Evolutionary conservation across 495 filamentous ascomycete species (phyloP).

Genomic region (Penicillium fimorum): DNA sequence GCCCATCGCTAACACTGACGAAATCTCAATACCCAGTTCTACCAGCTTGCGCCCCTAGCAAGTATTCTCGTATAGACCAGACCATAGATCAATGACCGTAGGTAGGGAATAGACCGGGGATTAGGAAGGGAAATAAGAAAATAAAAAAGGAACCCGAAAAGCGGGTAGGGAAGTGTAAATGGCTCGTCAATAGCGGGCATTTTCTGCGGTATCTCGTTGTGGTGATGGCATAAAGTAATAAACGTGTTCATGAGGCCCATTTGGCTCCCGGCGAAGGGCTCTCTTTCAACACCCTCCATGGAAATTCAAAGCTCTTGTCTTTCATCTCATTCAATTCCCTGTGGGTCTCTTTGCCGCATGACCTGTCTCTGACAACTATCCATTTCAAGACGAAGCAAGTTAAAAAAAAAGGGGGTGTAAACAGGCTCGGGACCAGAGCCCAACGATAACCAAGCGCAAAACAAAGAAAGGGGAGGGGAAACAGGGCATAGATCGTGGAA

Average conservation of each 20-base stretch:
- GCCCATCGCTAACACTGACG: neutral
- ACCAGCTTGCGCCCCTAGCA: conserved; percentile 7
- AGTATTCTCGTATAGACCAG: neutral
- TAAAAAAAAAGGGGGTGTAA: conserved; percentile 8
- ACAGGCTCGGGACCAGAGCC: conserved; percentile 11
- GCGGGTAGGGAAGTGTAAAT: conserved; percentile 21
- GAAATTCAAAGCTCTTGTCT: conserved; percentile 6
- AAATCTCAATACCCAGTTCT: conserved; percentile 1
- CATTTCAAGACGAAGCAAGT: conserved; percentile 14
- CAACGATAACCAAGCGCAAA: conserved; percentile 14
- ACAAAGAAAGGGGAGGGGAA: conserved; percentile 10
- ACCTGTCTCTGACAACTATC: conserved; percentile 8
- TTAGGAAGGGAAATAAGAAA: conserved; percentile 1
- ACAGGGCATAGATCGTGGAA: conserved; percentile 22
- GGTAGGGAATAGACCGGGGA: neutral
- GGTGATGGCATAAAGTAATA: conserved; percentile 31
- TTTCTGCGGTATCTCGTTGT: conserved; percentile 37
- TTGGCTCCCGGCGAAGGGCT: conserved; percentile 21
- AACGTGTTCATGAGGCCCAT: conserved; percentile 27
- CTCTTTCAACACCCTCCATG: conserved; percentile 9
- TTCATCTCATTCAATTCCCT: conserved; percentile 11
- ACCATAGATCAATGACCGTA: conserved; percentile 1
- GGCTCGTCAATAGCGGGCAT: conserved; percentile 35
- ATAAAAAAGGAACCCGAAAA: neutral
- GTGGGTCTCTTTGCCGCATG: conserved; percentile 8